phyloP scores from a whole-genome alignment of 495 filamentous ascomycete genomes.

The Penicillium crystallinum region DNA sequence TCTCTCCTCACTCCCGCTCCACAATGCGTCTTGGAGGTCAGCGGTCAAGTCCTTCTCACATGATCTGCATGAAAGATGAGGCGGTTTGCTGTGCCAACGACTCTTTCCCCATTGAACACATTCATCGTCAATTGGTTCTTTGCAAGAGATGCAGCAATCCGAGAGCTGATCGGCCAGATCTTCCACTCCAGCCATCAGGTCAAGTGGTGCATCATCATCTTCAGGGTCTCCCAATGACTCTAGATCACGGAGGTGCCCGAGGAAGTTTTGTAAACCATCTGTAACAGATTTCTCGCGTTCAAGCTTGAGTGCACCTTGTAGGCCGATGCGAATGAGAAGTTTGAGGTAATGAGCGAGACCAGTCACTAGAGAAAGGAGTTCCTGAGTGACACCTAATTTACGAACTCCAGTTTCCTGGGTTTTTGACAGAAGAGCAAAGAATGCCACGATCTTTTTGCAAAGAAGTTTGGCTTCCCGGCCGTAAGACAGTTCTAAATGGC shows the following conservation, averaged over 20 bases:
- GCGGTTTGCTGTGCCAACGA: constrained; percentile 69
- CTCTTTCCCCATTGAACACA: constrained; percentile 67
- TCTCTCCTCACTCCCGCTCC: constrained; percentile 58
- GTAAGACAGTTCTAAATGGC: constrained; percentile 68
- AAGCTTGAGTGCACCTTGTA: constrained; percentile 87
- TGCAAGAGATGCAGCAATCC: constrained; percentile 75
- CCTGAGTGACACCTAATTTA: constrained; percentile 92
- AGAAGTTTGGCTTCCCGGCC: constrained; percentile 93
- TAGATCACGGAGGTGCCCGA: constrained; percentile 71
- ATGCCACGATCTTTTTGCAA: constrained; percentile 98
- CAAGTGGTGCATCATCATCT: constrained; percentile 65
- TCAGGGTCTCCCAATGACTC: constrained; percentile 56
- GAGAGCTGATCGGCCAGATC: constrained; percentile 71
- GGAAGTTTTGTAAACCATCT: constrained; percentile 72
- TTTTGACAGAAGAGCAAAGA: constrained; percentile 90
- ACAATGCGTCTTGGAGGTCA: constrained; percentile 57
- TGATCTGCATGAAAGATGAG: constrained; percentile 68
- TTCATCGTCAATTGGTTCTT: constrained; percentile 88
- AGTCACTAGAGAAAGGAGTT: constrained; percentile 89
- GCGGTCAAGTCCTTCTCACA: constrained; percentile 70
- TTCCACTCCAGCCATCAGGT: constrained; percentile 67
- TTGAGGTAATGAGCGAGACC: constrained; percentile 98
- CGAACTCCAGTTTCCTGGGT: constrained; percentile 84
- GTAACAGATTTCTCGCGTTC: constrained; percentile 74
- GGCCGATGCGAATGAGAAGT: constrained; percentile 91